Conservation (phyloP, 495 filamentous ascomycete species). For the Aspergillus cavernicola region DNA sequence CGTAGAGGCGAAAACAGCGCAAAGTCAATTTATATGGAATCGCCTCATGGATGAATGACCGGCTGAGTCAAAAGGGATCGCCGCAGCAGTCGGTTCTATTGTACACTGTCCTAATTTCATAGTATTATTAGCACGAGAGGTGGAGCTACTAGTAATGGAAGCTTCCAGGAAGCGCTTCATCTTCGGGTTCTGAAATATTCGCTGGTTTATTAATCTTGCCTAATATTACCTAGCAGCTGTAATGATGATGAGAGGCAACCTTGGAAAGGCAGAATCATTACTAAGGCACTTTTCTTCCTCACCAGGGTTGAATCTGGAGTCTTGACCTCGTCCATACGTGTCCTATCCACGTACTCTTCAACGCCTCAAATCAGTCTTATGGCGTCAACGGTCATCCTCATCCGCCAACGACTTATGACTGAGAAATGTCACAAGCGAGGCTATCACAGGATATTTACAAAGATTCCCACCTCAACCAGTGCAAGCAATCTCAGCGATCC, state of each 20-base stretch:
- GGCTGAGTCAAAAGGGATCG: slow-evolving; percentile 18
- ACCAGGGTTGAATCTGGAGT: not conserved
- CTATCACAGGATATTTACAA: not conserved
- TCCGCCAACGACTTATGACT: not conserved
- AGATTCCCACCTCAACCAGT: slow-evolving; percentile 2
- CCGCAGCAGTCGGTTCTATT: slow-evolving; percentile 8
- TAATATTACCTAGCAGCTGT: too few relatives aligned
- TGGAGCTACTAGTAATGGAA: slow-evolving; percentile 7
- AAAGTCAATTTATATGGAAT: slow-evolving; percentile 29
- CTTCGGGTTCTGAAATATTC: slow-evolving; percentile 2
- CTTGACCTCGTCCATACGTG: not conserved
- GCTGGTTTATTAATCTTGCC: slow-evolving; percentile 2
- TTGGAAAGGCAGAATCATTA: not conserved
- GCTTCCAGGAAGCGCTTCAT: slow-evolving; percentile 4
- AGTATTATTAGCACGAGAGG: slow-evolving; percentile 3
- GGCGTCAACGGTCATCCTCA: slow-evolving; percentile 2
- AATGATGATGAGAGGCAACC: not conserved
- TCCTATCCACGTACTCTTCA: not conserved
- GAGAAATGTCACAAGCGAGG: slow-evolving; percentile 2
- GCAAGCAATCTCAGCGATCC: slow-evolving; percentile 4
- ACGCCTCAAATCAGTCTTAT: too few relatives aligned
- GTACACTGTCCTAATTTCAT: not conserved
- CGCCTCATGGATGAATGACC: slow-evolving; percentile 14
- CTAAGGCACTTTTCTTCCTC: not conserved
- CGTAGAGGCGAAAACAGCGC: slow-evolving; percentile 21